phyloP scores from a whole-genome alignment of 805 yeast species.

The Candida khao-thaluensis region DNA sequence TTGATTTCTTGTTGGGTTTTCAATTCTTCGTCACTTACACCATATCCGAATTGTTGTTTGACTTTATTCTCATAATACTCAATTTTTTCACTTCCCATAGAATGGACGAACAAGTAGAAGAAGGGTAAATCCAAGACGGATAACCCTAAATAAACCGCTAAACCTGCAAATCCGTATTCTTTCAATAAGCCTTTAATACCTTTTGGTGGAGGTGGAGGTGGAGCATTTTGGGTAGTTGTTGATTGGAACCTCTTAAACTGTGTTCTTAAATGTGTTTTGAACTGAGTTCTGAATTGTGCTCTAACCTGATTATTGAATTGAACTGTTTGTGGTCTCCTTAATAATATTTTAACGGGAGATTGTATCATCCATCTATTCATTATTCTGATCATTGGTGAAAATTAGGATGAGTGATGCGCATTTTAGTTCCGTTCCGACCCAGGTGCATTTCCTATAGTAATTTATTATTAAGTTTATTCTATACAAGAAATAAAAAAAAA shows the following conservation, averaged over 20 bases:
- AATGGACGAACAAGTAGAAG: slow-evolving; percentile 79
- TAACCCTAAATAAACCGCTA: slow-evolving; percentile 79
- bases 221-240: slow-evolving; percentile 11
- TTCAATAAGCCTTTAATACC: slow-evolving; percentile 67
- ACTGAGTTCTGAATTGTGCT: slow-evolving; percentile 1
- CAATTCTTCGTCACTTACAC: slow-evolving; percentile 46
- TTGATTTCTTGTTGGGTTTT: slow-evolving; percentile 34
- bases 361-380: slow-evolving; percentile 6
- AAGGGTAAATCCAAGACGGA: slow-evolving; percentile 77
- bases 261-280: neutral
- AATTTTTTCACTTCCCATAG: slow-evolving; percentile 81
- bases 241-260: slow-evolving; percentile 18
- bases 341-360: slow-evolving; percentile 3
- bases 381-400: slow-evolving; percentile 3
- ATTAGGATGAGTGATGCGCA: neutral
- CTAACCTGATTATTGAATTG: neutral
- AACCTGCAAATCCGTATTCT: slow-evolving; percentile 88
- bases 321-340: neutral
- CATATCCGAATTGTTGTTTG: slow-evolving; percentile 63
- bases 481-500: too few species aligned
- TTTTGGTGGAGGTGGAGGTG: slow-evolving; percentile 29
- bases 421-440: slow-evolving; percentile 2
- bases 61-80: slow-evolving; percentile 60
- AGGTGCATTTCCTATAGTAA: too few species aligned
- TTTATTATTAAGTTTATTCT: too few species aligned